These are phyloP conservation scores for Ceratobasidium theobromae DNA, from an alignment of 1,284 basidiomycete genomes.

Conservation along the genomic window DNA sequence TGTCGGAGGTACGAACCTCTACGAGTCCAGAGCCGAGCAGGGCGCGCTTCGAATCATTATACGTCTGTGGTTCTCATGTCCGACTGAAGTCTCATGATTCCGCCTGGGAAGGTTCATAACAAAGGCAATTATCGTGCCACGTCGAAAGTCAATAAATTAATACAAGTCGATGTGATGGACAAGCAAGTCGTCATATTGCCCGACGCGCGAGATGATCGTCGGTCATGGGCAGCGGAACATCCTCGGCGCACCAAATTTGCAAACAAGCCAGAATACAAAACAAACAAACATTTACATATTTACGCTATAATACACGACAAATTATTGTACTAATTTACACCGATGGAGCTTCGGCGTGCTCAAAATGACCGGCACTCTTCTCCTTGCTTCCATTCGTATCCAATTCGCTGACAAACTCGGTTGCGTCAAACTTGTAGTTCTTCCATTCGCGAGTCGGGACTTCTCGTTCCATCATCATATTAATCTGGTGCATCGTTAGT, in stretches of 20 bases:
- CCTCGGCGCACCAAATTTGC: background rate
- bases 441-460: slow-evolving; percentile 44
- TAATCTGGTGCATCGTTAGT: slow-evolving; percentile 38
- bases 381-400: slow-evolving; percentile 38
- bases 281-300: too few relatives aligned
- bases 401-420: slow-evolving; percentile 34
- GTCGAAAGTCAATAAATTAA: background rate
- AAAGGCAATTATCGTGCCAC: background rate
- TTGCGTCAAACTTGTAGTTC: slow-evolving; percentile 42
- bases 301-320: too few relatives aligned
- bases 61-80: background rate
- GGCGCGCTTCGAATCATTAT: slow-evolving; percentile 6
- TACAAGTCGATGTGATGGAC: too few relatives aligned
- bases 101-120: background rate
- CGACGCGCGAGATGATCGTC: background rate
- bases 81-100: too few relatives aligned
- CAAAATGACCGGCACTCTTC: slow-evolving; percentile 38
- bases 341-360: slow-evolving; percentile 33
- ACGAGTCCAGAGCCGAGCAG: background rate
- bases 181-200: background rate
- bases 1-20: background rate
- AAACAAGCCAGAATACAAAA: too few relatives aligned
- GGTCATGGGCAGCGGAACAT: background rate
- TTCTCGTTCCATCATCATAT: slow-evolving; percentile 38
- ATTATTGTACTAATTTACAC: background rate